Base-by-base conservation (phyloP, 192 early-diverging fungal genomes). In the Entomortierella parvispora region DNA sequence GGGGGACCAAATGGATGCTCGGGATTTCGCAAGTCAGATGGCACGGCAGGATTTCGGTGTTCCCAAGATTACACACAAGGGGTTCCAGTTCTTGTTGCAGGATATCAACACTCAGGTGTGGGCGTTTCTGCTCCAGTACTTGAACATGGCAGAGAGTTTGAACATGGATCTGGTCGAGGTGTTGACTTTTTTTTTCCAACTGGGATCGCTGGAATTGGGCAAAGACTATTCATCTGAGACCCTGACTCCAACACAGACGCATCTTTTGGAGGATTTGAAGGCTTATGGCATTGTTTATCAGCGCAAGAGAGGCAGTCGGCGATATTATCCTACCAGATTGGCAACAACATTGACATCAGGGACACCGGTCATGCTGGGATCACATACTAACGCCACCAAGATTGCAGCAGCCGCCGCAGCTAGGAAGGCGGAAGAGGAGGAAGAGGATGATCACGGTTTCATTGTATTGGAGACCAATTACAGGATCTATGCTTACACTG, bases 401-500 rank as follows among this genome's bases (percentile, higher is more conserved):
- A 61, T 31, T 10, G 62, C 67, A 40, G 81, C 71, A 25, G 61
- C 54, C 11, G 58, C 58, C 26, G 49, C 47, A 8, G 49, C 31
- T 3, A 69, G 61, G 34, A 59, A 72, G 26, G 53, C 28, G 6
- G 81, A 74, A 40, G 69, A 59, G 4, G 77, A 75, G 42, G 80
- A 81, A n/a, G 80, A 71, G 26, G 81, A 81, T 51, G 84, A 89
- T 14, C 81, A 86, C 28, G 96, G 96, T 26, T 99, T 91, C 75
- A 92, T 99, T 63, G 89, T 99, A 23, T 64, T 99, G 15, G 97
- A 99, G 68, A 99, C 97, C 2, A 99, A 99, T 80, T 97, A 93
- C 67, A 85, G 91, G 15, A 63, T 99, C 12, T 99, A 99, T 72
- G 96, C 97, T 0, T 99, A 97, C 77, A 98, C 96, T 44, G 82